Base-by-base conservation (phyloP, 257 asterid genomes). In the Leptodermis oblonga region DNA sequence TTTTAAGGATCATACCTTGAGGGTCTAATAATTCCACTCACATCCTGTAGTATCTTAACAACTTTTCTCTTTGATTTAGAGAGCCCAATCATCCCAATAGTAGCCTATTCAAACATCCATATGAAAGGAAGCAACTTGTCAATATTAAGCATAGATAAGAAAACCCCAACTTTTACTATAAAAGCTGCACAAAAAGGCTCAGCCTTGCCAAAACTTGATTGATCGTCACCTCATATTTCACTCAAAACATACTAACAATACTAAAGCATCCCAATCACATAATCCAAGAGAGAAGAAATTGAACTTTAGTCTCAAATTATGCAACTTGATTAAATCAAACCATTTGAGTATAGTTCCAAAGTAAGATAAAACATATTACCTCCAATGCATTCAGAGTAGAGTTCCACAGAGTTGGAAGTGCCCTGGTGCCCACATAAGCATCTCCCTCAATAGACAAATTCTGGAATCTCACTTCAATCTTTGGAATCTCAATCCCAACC, bases 401-500 rank as follows among this genome's bases (percentile, higher is more conserved):
- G 73, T 92, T 89, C 67, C 85, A 73, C 70, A 92, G 81, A 66
- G 98, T 92, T n/a, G 96, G 96, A 61, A 92, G 88, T 37, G 98
- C 98, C 74, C 98, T 85, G 34, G 80, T 74, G 41, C 96, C 98
- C 34, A 84, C 83, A 80, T 81, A 85, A 49, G 96, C 95, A 78
- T 92, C 96, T 74, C 98, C 98, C 73, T 87, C 88, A 26, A 92
- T 70, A 20, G 85, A 79, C 25, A 92, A 43, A 78, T 88, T 81
- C 86, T 92, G 74, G 43, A 73, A 92, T 73, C 98, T 83, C 72
- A 89, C 97, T 75, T 92, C 98, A 55, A 89, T 80, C 76, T 80
- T 86, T 14, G 98, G 98, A 36, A 89, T 87, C 62, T 92, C 96
- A 68, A 92, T 80, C 11, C 96, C 98, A 6, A 92, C 98, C 81